These are phyloP conservation scores for Ophiostoma fasciatum DNA, from an alignment of 2,329 filamentous ascomycete genomes.

Conservation along the genomic window DNA sequence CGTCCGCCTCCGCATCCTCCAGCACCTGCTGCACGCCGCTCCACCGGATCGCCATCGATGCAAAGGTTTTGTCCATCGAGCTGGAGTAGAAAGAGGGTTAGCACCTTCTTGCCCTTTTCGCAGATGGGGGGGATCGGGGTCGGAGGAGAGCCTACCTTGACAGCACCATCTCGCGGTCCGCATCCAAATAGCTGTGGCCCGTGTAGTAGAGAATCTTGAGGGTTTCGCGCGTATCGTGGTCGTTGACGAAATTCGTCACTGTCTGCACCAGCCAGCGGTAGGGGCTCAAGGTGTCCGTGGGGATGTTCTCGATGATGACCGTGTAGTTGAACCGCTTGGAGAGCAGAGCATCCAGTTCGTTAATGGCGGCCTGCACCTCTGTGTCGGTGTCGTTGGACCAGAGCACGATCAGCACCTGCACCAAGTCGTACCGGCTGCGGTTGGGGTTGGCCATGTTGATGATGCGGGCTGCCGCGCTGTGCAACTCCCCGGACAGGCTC, in stretches of 20 bases:
- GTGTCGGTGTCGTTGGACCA: constrained; percentile 40
- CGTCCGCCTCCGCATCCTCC: constrained; percentile 40
- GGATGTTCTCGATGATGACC: constrained; percentile 33
- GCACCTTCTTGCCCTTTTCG: too few relatives aligned
- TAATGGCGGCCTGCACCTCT: constrained; percentile 25
- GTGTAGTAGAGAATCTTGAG: constrained; percentile 45
- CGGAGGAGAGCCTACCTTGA: constrained; percentile 38
- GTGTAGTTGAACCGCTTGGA: constrained; percentile 37
- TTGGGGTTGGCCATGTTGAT: constrained; percentile 28
- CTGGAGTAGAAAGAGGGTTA: constrained; percentile 17
- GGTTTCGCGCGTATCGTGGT: constrained; percentile 37
- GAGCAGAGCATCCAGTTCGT: constrained; percentile 35
- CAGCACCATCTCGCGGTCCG: constrained; percentile 41
- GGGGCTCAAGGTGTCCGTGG: constrained; percentile 28
- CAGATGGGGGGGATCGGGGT: too few relatives aligned
- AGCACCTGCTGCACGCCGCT: constrained; percentile 39
- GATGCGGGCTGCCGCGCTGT: constrained; percentile 33
- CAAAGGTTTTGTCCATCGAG: constrained; percentile 29
- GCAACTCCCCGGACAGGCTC: constrained; percentile 35
- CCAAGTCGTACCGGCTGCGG: constrained; percentile 38
- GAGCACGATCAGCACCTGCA: constrained; percentile 36
- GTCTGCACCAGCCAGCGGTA: constrained; percentile 38
- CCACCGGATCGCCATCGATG: constrained; percentile 35
- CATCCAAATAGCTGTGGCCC: constrained; percentile 38
- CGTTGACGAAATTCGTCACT: constrained; percentile 37